Evolutionary conservation across 768 basidiomycete genomes (phyloP).

Genomic region (Amanita pallidorosea): DNA sequence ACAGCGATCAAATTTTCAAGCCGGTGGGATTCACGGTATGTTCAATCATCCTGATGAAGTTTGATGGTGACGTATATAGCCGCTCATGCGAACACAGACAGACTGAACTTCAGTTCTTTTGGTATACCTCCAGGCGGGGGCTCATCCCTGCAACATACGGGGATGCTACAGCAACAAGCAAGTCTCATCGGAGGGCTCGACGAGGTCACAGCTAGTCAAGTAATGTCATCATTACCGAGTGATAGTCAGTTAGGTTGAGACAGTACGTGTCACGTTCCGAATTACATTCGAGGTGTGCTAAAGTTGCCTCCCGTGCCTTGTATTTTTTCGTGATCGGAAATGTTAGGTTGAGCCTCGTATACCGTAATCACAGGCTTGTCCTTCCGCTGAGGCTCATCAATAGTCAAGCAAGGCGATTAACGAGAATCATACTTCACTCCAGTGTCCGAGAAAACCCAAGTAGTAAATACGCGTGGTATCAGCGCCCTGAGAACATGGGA

Average conservation of each 20-base stretch:
- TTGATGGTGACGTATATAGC: not conserved
- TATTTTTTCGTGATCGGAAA: conserved; percentile 82
- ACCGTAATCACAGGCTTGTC: conserved; percentile 72
- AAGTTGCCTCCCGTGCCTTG: conserved; percentile 62
- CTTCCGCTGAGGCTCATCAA: conserved; percentile 43
- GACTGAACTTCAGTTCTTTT: not conserved
- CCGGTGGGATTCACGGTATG: not conserved
- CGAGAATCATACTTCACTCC: conserved; percentile 49
- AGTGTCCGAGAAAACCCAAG: conserved; percentile 75
- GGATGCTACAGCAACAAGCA: not conserved
- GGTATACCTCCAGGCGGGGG: not conserved
- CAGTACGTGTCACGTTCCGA: not conserved
- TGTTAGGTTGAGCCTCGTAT: conserved; percentile 81
- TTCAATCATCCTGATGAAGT: not conserved
- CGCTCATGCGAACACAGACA: not conserved
- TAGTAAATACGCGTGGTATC: conserved; percentile 74
- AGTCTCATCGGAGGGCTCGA: not conserved
- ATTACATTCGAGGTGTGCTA: conserved; percentile 29
- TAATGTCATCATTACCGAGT: not conserved
- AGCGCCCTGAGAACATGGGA: conserved; percentile 73
- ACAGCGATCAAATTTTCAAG: not conserved
- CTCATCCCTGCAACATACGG: not conserved
- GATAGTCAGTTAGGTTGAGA: not conserved
- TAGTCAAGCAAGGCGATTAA: not conserved
- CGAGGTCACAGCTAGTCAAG: not conserved